phyloP scores from a whole-genome alignment of 768 basidiomycete genomes.

The Suillus paluster region DNA sequence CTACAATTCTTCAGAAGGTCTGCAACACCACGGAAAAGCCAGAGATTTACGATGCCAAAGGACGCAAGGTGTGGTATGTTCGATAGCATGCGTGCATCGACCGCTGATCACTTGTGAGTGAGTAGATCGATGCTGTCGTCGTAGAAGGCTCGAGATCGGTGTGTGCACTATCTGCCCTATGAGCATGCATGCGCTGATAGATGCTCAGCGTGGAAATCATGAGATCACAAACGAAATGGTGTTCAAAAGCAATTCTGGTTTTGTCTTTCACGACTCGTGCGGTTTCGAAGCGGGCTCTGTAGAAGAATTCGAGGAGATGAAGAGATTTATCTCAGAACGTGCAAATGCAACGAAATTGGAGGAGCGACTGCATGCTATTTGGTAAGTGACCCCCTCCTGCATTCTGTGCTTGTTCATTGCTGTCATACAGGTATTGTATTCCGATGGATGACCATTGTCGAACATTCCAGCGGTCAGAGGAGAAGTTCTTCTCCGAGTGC shows the following conservation, averaged over 20 bases:
- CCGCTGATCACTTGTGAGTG: not conserved
- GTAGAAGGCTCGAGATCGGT: not conserved
- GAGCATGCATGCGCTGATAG: not conserved
- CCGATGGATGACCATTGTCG: not conserved
- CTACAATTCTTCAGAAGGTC: no score
- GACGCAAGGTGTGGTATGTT: not conserved
- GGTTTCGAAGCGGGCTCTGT: not conserved
- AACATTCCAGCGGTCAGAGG: not conserved
- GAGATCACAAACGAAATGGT: no score
- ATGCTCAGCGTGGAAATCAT: no score
- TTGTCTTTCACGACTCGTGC: conserved; percentile 37
- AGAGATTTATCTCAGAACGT: not conserved
- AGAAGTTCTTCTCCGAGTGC: not conserved
- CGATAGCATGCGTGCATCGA: not conserved
- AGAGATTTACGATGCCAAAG: not conserved
- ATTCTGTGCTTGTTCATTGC: no score
- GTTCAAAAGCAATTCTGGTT: no score
- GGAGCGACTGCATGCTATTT: not conserved
- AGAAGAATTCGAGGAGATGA: not conserved
- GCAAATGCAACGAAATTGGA: conserved; percentile 3
- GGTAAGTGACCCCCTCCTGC: not conserved
- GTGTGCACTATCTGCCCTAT: conserved; percentile 16
- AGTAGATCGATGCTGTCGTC: not conserved
- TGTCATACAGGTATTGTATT: conserved; percentile 4
- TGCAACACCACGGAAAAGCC: not conserved